Percentiles rank a stretch among this genome's conserved stretches.
These are phyloP conservation scores for Fusarium sp. DNA, from an alignment of 2,329 filamentous ascomycete genomes.

Conservation along the genomic window DNA sequence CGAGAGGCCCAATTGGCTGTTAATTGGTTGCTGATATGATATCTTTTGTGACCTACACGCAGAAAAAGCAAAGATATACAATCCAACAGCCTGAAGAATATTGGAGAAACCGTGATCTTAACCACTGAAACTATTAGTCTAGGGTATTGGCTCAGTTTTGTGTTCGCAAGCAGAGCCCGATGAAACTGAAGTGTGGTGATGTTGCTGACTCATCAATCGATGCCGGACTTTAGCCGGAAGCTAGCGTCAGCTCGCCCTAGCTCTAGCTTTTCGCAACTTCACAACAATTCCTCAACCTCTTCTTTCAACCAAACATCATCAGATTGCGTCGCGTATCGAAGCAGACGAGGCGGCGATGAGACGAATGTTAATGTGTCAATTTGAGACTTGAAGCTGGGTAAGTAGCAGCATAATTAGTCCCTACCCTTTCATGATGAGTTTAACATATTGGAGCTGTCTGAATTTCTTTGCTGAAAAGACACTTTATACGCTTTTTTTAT, in stretches of 20 bases:
- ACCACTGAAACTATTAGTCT: not conserved
- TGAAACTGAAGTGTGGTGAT: not conserved
- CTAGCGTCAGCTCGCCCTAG: conserved; percentile 23
- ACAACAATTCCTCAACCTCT: conserved; percentile 27
- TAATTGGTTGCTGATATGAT: not conserved
- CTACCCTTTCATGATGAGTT: conserved; percentile 58
- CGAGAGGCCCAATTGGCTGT: not conserved
- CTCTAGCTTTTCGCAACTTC: conserved; percentile 29
- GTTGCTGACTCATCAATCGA: conserved; percentile 5
- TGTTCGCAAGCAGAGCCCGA: not conserved
- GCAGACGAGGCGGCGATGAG: conserved; percentile 17
- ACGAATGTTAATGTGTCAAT: not conserved
- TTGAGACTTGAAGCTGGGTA: conserved; percentile 29
- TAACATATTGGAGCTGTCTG: conserved; percentile 83
- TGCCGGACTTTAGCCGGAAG: conserved; percentile 38
- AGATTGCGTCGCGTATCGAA: conserved; percentile 12
- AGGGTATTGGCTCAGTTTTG: not conserved
- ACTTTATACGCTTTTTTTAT: conserved; percentile 68
- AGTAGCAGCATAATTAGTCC: conserved; percentile 34
- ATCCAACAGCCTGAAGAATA: not conserved
- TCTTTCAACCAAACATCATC: conserved; percentile 13
- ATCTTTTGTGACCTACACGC: not conserved
- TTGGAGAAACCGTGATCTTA: not conserved
- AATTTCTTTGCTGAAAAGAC: conserved; percentile 71
- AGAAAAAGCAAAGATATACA: not conserved